phyloP scores from a whole-genome alignment of 1,284 basidiomycete species.

The Heterobasidion parviporum region DNA sequence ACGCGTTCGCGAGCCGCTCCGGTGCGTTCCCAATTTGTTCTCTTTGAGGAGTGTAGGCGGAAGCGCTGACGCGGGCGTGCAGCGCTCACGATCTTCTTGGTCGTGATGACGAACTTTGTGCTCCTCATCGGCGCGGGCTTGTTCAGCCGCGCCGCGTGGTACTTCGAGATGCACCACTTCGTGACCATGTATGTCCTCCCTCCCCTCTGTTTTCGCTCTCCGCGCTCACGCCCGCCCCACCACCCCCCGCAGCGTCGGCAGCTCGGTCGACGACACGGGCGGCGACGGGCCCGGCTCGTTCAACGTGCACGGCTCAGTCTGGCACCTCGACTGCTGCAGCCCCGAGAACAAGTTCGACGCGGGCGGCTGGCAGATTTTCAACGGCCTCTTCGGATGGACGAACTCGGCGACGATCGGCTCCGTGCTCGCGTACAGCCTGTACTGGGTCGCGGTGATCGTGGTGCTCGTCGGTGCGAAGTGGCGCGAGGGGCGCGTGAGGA shows the following conservation, averaged over 20 bases:
- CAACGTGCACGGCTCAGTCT: conserved; percentile 73
- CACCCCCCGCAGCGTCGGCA: conserved; percentile 39
- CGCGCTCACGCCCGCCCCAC: no score
- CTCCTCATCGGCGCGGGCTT: conserved; percentile 89
- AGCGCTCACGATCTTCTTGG: conserved; percentile 76
- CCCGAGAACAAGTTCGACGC: conserved; percentile 49
- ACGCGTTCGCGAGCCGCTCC: conserved; percentile 65
- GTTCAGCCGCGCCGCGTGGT: conserved; percentile 65
- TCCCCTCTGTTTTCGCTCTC: background rate
- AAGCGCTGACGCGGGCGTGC: background rate
- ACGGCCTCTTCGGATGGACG: conserved; percentile 69
- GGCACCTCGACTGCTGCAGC: conserved; percentile 82
- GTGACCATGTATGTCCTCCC: conserved; percentile 30
- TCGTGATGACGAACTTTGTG: conserved; percentile 84
- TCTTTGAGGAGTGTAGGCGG: background rate
- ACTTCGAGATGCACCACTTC: conserved; percentile 67
- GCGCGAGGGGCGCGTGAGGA: conserved; percentile 30
- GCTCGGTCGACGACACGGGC: conserved; percentile 66
- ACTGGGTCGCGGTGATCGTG: conserved; percentile 68
- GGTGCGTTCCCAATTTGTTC: conserved; percentile 38
- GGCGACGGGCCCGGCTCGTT: conserved; percentile 81
- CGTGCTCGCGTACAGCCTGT: conserved; percentile 69
- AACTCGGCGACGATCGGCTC: conserved; percentile 67
- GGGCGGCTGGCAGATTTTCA: conserved; percentile 69
- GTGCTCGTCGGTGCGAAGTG: conserved; percentile 66